These are phyloP conservation scores for Metschnikowia borealis DNA, from an alignment of 805 yeast species.

Conservation along the genomic window DNA sequence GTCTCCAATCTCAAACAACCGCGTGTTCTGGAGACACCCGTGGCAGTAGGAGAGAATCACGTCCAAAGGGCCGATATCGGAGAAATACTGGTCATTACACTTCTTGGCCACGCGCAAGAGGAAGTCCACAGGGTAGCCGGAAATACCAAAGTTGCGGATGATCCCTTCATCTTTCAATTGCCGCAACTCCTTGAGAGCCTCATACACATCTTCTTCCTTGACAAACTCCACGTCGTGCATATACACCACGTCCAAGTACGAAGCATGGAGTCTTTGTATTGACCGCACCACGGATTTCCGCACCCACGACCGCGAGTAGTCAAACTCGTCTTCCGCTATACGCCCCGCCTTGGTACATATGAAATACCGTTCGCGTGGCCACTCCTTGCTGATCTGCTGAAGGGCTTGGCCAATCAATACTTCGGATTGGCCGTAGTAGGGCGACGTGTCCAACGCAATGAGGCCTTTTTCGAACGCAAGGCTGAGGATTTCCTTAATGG, in stretches of 20 bases:
- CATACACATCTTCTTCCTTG: conserved; percentile 47
- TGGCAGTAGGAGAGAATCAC: conserved; percentile 75
- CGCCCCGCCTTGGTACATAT: conserved; percentile 89
- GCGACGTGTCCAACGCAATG: conserved; percentile 83
- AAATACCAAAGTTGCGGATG: conserved; percentile 65
- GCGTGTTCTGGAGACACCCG: conserved; percentile 74
- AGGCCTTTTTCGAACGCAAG: conserved; percentile 65
- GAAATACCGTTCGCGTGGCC: conserved; percentile 59
- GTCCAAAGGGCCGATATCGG: conserved; percentile 62
- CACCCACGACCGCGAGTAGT: conserved; percentile 62
- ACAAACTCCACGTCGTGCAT: conserved; percentile 89
- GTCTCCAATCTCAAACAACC: conserved; percentile 43
- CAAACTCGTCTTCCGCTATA: conserved; percentile 61
- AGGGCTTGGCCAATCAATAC: conserved; percentile 66
- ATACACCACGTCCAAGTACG: conserved; percentile 75
- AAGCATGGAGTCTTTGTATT: conserved; percentile 58
- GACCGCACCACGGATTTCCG: conserved; percentile 64
- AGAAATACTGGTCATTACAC: conserved; percentile 24
- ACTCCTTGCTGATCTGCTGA: conserved; percentile 18
- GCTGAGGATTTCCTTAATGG: conserved; percentile 53
- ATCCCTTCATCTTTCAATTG: conserved; percentile 60
- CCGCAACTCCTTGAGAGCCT: conserved; percentile 60
- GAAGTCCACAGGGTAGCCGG: conserved; percentile 82
- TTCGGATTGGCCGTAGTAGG: conserved; percentile 91
- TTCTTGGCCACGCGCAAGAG: conserved; percentile 49